Evolutionary conservation across 2,329 filamentous ascomycete species (phyloP).

Genomic region (Fusarium sp.): DNA sequence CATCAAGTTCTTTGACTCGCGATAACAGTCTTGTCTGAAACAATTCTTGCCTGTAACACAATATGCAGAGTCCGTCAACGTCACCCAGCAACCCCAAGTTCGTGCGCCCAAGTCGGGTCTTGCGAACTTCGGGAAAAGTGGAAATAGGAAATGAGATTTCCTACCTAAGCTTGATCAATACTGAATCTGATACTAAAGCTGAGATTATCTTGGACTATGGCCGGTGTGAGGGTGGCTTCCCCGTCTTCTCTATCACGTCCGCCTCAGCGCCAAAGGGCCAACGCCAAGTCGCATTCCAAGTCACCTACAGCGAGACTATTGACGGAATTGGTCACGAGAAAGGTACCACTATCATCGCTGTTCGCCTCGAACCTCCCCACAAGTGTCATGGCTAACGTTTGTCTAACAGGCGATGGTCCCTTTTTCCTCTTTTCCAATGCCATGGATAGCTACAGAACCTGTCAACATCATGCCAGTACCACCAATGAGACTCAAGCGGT

Average conservation of each 20-base stretch:
- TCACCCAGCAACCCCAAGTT: neutral
- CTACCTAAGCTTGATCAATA: neutral
- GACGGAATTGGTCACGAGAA: neutral
- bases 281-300: neutral
- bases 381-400: too few species aligned
- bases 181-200: neutral
- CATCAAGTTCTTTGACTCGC: too few species aligned
- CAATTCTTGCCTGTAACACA: neutral
- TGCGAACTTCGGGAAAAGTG: neutral
- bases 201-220: conserved; percentile 8
- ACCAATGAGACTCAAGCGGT: neutral
- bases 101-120: neutral
- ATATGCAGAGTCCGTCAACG: neutral
- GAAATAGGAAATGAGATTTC: fast-evolving
- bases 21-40: too few species aligned
- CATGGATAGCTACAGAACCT: conserved; percentile 10
- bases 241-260: neutral
- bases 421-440: conserved; percentile 21
- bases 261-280: neutral
- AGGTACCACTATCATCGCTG: neutral
- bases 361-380: too few species aligned
- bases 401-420: conserved; percentile 5
- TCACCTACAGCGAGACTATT: conserved; percentile 15
- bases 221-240: conserved; percentile 10
- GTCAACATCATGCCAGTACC: neutral